Conservation (phyloP, 305 asterid species). For the Solanum chacoense region DNA sequence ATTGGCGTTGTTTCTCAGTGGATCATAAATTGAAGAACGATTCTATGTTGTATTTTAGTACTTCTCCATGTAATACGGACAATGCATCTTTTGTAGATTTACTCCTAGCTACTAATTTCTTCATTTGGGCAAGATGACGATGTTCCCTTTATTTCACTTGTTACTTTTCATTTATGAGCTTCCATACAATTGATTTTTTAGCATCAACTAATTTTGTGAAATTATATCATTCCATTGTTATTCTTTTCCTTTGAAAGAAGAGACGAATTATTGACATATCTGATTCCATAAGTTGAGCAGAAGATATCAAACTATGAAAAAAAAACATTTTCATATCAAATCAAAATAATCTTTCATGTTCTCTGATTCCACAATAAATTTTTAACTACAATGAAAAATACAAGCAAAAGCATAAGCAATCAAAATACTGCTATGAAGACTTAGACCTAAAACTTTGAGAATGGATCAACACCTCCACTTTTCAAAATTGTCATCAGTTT, state of each 20-base stretch:
- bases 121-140: neutral
- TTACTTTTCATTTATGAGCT: neutral
- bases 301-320: neutral
- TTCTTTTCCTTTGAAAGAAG: neutral
- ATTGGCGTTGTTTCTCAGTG: neutral
- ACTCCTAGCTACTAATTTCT: neutral
- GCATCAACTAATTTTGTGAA: neutral
- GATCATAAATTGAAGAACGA: neutral
- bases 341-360: neutral
- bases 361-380: neutral
- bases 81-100: neutral
- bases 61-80: neutral
- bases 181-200: neutral
- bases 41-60: neutral
- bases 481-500: too few relatives aligned
- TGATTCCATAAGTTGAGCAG: neutral
- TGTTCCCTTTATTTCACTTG: neutral
- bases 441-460: neutral
- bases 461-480: neutral
- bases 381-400: neutral
- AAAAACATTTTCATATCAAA: neutral
- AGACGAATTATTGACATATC: neutral
- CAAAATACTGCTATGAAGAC: neutral
- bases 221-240: neutral
- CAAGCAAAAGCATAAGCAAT: neutral